These are phyloP conservation scores for Canavalia ensiformis DNA, from an alignment of 306 rosid species.

Conservation along the genomic window DNA sequence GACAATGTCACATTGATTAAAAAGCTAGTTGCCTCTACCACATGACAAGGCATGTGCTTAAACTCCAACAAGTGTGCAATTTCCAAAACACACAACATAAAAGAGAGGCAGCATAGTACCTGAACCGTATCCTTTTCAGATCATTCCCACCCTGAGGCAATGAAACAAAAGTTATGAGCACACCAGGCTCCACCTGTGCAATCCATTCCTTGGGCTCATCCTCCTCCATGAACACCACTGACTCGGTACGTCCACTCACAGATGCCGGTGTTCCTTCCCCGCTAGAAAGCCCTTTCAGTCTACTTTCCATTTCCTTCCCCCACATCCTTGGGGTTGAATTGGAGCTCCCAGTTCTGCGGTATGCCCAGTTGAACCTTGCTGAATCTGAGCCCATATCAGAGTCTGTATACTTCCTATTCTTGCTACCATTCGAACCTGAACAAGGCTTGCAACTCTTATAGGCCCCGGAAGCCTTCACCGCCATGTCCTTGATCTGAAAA, in stretches of 20 bases:
- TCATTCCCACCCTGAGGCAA: slow-evolving; percentile 95
- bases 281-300: slow-evolving; percentile 86
- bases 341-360: slow-evolving; percentile 81
- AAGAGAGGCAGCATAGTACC: slow-evolving; percentile 61
- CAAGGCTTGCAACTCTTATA: slow-evolving; percentile 96
- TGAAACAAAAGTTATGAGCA: slow-evolving; percentile 94
- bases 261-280: slow-evolving; percentile 98
- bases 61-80: slow-evolving; percentile 52
- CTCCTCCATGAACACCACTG: slow-evolving; percentile 88
- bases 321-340: slow-evolving; percentile 88
- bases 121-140: slow-evolving; percentile 94
- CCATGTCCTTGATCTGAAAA: slow-evolving; percentile 95
- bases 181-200: slow-evolving; percentile 99
- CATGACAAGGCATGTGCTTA: slow-evolving; percentile 59
- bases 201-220: slow-evolving; percentile 97
- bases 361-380: slow-evolving; percentile 78
- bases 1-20: slow-evolving; percentile 53
- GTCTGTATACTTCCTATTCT: slow-evolving; percentile 67
- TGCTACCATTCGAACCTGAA: slow-evolving; percentile 65
- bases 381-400: slow-evolving; percentile 86
- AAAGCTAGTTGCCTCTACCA: slow-evolving; percentile 48
- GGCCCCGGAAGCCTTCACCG: slow-evolving; percentile 95
- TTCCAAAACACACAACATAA: slow-evolving; percentile 43
- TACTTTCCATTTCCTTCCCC: slow-evolving; percentile 88
- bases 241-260: slow-evolving; percentile 81